Percentiles rank a stretch among this genome's conserved stretches.
These are phyloP conservation scores for Strobilomyces dryophilus DNA, from an alignment of 768 basidiomycete genomes.

Conservation along the genomic window DNA sequence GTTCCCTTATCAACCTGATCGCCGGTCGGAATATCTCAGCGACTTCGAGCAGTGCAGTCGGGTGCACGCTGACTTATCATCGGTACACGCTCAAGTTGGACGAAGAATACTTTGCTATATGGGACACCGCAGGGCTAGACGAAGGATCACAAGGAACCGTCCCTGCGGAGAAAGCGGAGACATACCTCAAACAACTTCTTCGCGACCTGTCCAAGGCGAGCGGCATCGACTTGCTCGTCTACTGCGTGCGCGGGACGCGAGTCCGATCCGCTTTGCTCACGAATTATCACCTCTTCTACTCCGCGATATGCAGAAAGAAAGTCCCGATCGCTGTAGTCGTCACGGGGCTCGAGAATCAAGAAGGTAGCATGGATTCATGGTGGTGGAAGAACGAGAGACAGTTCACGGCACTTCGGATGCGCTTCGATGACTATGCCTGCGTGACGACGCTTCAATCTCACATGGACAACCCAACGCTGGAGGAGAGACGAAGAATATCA, in stretches of 20 bases:
- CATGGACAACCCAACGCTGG: slow-evolving; percentile 6
- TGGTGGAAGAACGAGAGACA: slow-evolving; percentile 24
- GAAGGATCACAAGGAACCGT: slow-evolving; percentile 26
- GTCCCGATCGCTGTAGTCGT: slow-evolving; percentile 39
- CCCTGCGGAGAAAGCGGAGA: slow-evolving; percentile 28
- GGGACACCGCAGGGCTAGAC: slow-evolving; percentile 35
- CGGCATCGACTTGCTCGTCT: slow-evolving; percentile 40
- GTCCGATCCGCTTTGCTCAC: slow-evolving; percentile 30
- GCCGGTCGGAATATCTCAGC: slow-evolving; percentile 21
- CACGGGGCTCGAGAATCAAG: slow-evolving; percentile 39
- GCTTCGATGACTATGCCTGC: slow-evolving; percentile 30
- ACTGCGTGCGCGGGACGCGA: slow-evolving; percentile 37
- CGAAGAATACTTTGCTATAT: slow-evolving; percentile 20
- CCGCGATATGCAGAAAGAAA: slow-evolving; percentile 36
- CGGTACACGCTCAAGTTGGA: slow-evolving; percentile 20
- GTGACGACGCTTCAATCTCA: slow-evolving; percentile 27
- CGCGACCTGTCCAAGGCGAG: slow-evolving; percentile 29
- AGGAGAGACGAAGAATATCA: slow-evolving; percentile 22
- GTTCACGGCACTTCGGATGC: slow-evolving; percentile 24
- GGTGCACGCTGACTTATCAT: slow-evolving; percentile 34
- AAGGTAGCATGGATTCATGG: slow-evolving; percentile 32
- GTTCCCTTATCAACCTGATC: slow-evolving; percentile 42
- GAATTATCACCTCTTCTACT: slow-evolving; percentile 38
- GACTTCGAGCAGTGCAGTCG: slow-evolving; percentile 30
- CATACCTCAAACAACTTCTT: slow-evolving; percentile 33